Evolutionary conservation across 495 filamentous ascomycete genomes (phyloP).

Genomic region (Friedmanniomyces endolithicus): DNA sequence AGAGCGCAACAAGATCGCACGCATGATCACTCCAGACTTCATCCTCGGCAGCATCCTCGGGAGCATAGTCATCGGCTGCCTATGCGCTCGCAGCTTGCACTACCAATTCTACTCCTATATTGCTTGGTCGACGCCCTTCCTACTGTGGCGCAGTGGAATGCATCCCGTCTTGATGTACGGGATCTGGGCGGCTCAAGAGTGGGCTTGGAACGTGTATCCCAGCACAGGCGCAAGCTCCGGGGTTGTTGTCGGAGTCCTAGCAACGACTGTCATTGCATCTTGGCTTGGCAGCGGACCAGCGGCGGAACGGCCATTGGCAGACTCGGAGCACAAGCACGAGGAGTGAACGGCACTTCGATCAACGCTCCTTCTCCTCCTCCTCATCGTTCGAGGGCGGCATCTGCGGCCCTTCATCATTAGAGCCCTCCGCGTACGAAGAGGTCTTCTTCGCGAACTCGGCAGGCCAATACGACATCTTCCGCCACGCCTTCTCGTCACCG

Average conservation of each 20-base stretch:
- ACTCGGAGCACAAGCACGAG: slow-evolving; percentile 1
- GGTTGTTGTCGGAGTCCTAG: slow-evolving; percentile 61
- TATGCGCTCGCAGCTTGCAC: slow-evolving; percentile 84
- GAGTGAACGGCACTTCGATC: not conserved
- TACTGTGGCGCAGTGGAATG: slow-evolving; percentile 70
- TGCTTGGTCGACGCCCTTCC: slow-evolving; percentile 80
- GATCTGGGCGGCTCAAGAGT: slow-evolving; percentile 78
- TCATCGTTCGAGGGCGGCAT: slow-evolving; percentile 68
- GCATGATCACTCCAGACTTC: slow-evolving; percentile 56
- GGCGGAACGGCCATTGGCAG: not conserved
- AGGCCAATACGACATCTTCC: slow-evolving; percentile 85
- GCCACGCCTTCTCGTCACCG: slow-evolving; percentile 79
- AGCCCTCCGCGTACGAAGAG: slow-evolving; percentile 42
- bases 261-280: slow-evolving; percentile 47
- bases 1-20: slow-evolving; percentile 31
- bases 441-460: slow-evolving; percentile 57
- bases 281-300: slow-evolving; percentile 48
- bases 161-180: slow-evolving; percentile 59
- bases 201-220: slow-evolving; percentile 96
- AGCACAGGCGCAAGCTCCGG: slow-evolving; percentile 69
- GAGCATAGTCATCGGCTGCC: slow-evolving; percentile 69
- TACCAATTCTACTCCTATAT: slow-evolving; percentile 97
- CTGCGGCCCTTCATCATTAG: slow-evolving; percentile 65
- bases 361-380: slow-evolving; percentile 42
- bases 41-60: slow-evolving; percentile 67